These are phyloP conservation scores for Dictyostelium capitatum DNA, from an alignment of 78 protist genomes.

Conservation along the genomic window DNA sequence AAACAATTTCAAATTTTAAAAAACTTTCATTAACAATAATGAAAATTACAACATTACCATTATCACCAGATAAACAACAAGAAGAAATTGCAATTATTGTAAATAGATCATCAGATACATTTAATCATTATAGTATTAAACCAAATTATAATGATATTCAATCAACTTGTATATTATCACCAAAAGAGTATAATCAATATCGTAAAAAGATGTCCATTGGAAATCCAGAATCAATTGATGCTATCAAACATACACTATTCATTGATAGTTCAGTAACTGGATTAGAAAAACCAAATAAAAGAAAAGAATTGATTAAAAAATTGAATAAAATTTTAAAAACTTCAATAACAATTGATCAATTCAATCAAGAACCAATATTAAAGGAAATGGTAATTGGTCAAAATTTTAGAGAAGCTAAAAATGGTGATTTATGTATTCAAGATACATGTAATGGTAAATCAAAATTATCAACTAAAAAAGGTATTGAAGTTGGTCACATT, in stretches of 20 bases:
- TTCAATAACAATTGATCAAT: background rate
- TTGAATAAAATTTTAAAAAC: background rate
- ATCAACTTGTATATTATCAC: background rate
- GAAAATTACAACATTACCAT: conserved; percentile 6
- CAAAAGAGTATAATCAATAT: background rate
- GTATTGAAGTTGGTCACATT: conserved; percentile 86
- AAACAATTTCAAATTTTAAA: background rate
- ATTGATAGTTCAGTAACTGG: conserved; percentile 1
- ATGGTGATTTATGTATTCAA: conserved; percentile 52
- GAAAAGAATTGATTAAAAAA: background rate
- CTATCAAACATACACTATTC: background rate
- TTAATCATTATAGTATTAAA: conserved; percentile 26
- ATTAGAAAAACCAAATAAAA: background rate
- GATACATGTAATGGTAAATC: background rate
- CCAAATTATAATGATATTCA: conserved; percentile 11
- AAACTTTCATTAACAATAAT: background rate
- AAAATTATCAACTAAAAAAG: background rate
- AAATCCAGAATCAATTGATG: background rate
- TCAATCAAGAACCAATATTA: background rate
- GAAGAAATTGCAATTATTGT: conserved; percentile 1
- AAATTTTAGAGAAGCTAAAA: conserved; percentile 6
- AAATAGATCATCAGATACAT: background rate
- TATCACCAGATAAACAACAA: background rate
- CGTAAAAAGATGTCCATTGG: background rate
- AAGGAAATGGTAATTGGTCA: background rate